Evolutionary conservation across 495 filamentous ascomycete genomes (phyloP), one percentile per base, ranked within the genome.

Genomic region (Paragyromitra xinjiangensis): DNA sequence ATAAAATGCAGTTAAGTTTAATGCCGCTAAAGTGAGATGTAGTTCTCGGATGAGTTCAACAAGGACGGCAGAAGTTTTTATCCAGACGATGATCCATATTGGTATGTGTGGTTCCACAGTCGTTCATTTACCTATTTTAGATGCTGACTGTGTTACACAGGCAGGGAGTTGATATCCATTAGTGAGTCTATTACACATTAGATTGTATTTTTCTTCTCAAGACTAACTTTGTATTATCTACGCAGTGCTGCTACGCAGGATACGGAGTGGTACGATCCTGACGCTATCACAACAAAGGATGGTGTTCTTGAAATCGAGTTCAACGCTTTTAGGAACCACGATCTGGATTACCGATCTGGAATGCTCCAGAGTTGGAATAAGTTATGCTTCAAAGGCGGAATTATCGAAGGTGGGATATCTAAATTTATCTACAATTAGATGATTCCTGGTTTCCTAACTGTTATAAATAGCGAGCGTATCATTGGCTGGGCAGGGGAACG

Each of bases 341-440:
- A 87, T 45, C 82, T 93, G 9, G 86, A 91, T 71, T 94, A 91
- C 78, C 87, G 92, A 44, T 94, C 92, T 16, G 92, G 90, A n/a
- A 94, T 94, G 92, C 74, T 94, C 8, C 91, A 94, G 75, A 92
- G 89, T 34, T 94, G 92, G 92, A 94, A 94, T 82, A 89, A 93
- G 80, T 74, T 93, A 55, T 93, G 92, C 82, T 92, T 93, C 83
- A 92, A 90, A 63, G 92, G 92, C 19, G 92, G 92, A 14, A 86
- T 90, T 50, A 83, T 94, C n/a, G 92, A 94, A 84, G 72, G 77
- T 79, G 34, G 39, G 59, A 50, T 11, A 16, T 37, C 34, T 24
- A n/a, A n/a, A 39, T 45, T 12, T 22, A 19, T 7, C 29, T 8
- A 19, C 9, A 44, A 58, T 64, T 63, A 3, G 29, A 34, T 34